Percentiles rank a stretch among this genome's conserved stretches.
These are phyloP conservation scores for Scalesia atractyloides DNA, from an alignment of 129 eudicot genomes.

Conservation along the genomic window DNA sequence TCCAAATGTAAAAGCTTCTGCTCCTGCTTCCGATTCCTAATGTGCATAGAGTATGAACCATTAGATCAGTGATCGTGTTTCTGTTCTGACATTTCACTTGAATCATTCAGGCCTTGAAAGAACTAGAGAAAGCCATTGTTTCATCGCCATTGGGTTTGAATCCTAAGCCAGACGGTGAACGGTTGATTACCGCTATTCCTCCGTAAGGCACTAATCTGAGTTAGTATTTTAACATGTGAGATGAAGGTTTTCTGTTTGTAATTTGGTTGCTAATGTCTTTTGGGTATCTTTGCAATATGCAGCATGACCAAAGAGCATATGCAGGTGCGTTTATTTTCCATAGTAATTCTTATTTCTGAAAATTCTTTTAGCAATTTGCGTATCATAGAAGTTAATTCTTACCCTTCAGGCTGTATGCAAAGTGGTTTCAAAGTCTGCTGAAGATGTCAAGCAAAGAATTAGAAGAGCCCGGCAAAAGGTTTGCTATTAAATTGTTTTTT, in stretches of 20 bases:
- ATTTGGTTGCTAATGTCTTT: constrained; percentile 29
- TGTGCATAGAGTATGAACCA: neutral
- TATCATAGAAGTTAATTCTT: constrained; percentile 10
- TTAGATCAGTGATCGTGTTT: neutral
- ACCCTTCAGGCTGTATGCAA: constrained; percentile 78
- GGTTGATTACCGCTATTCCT: constrained; percentile 75
- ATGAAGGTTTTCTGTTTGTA: neutral
- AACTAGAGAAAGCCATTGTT: constrained; percentile 83
- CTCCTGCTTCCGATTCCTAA: too few relatives aligned
- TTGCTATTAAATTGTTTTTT: neutral
- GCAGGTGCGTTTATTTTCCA: constrained; percentile 52
- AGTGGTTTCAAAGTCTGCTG: constrained; percentile 82
- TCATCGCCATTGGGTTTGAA: constrained; percentile 93
- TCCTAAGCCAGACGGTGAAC: constrained; percentile 68
- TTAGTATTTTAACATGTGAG: neutral
- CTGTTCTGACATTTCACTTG: constrained; percentile 15
- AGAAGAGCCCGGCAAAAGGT: constrained; percentile 98
- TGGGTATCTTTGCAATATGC: constrained; percentile 33
- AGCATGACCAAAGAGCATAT: constrained; percentile 91
- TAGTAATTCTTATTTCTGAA: neutral
- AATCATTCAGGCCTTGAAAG: constrained; percentile 68
- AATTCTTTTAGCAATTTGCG: constrained; percentile 6
- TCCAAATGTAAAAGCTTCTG: constrained; percentile 84
- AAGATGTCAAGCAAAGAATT: constrained; percentile 91
- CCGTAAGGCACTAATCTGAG: constrained; percentile 60